A percentile compares a stretch with the other conserved stretches of the same genome.
phyloP scores from a whole-genome alignment of 495 filamentous ascomycete species.

The Chaetomidium leptoderma region DNA sequence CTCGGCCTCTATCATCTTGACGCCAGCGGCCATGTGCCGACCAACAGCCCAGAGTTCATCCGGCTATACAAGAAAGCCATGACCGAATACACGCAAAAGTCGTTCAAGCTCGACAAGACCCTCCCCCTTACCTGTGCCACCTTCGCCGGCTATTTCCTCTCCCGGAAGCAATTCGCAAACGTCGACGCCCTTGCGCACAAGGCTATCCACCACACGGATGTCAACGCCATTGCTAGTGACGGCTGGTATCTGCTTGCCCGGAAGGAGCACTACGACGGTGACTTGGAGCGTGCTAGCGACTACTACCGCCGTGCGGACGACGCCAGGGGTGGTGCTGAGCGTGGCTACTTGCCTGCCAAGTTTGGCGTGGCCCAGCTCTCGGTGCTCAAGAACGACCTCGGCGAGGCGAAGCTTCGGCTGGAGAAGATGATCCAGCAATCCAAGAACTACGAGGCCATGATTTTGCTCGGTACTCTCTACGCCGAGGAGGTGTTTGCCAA shows the following conservation, averaged over 20 bases:
- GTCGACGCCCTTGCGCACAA: conserved; percentile 86
- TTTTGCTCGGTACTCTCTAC: conserved; percentile 79
- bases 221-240: conserved; percentile 91
- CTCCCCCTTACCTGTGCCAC: conserved; percentile 84
- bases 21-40: conserved; percentile 69
- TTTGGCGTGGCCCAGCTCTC: conserved; percentile 87
- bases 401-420: conserved; percentile 86
- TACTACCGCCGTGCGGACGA: conserved; percentile 85
- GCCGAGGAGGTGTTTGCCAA: conserved; percentile 89
- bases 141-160: conserved; percentile 83
- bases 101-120: conserved; percentile 93
- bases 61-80: conserved; percentile 86
- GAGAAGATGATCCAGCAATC: conserved; percentile 87
- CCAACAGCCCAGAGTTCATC: conserved; percentile 70
- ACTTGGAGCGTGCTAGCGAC: conserved; percentile 65
- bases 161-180: conserved; percentile 65
- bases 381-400: conserved; percentile 74
- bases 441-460: conserved; percentile 87
- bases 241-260: conserved; percentile 92
- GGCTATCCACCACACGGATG: conserved; percentile 91
- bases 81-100: conserved; percentile 85
- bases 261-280: conserved; percentile 73
- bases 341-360: conserved; percentile 85
- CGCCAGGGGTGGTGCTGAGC: conserved; percentile 79
- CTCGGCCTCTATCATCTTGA: conserved; percentile 85